Evolutionary conservation across 805 yeast species (phyloP).

Genomic region (Candida broadrunensis): DNA sequence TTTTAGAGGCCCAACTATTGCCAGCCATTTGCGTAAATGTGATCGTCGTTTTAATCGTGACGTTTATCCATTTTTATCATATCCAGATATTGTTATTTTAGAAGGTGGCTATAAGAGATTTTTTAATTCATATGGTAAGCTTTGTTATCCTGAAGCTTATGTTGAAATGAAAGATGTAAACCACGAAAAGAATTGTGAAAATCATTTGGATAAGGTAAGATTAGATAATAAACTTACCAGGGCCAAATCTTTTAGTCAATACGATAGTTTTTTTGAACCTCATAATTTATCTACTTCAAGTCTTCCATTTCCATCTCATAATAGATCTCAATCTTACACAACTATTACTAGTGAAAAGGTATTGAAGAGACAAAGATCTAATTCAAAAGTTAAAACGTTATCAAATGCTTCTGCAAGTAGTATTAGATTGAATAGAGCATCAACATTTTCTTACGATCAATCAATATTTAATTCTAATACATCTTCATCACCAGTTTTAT

Average conservation of each 20-base stretch:
- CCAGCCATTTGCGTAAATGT: constrained; percentile 75
- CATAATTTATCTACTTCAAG: not conserved
- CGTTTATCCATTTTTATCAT: constrained; percentile 75
- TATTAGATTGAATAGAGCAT: constrained; percentile 18
- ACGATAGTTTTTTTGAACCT: constrained; percentile 1
- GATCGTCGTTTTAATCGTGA: constrained; percentile 75
- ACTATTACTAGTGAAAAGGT: constrained; percentile 29
- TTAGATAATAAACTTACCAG: constrained; percentile 41
- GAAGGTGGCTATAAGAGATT: constrained; percentile 91
- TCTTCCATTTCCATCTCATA: constrained; percentile 12
- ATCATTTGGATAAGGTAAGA: constrained; percentile 42
- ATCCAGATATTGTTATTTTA: constrained; percentile 84
- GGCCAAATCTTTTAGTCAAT: constrained; percentile 34
- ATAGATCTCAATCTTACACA: constrained; percentile 26
- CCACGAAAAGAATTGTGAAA: constrained; percentile 40
- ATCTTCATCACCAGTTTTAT: constrained; percentile 6
- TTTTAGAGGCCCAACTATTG: constrained; percentile 93
- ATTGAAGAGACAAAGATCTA: constrained; percentile 29
- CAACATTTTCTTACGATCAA: constrained; percentile 23
- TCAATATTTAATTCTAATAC: constrained; percentile 14
- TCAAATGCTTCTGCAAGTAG: constrained; percentile 4
- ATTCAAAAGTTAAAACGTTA: constrained; percentile 6
- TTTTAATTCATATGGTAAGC: constrained; percentile 51
- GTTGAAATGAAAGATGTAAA: constrained; percentile 70
- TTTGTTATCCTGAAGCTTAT: constrained; percentile 76